Base-by-base conservation (phyloP, 1,284 basidiomycete genomes). In the Moesziomyces sp. region DNA sequence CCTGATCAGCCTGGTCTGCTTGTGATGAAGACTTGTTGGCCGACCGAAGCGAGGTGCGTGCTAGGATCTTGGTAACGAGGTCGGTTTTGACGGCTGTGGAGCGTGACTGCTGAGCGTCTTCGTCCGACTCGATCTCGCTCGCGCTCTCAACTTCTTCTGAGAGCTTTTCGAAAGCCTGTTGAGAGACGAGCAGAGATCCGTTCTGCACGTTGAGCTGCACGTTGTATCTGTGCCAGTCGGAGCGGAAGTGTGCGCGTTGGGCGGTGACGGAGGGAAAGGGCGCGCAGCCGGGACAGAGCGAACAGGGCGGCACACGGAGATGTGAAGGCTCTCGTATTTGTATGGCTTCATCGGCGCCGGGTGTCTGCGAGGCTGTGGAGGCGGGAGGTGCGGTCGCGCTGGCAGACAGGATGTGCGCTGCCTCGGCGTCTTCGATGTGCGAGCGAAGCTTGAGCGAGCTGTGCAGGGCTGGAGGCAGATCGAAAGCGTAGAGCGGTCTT, bases 221-320 rank as follows among this genome's bases (percentile, higher is more conserved):
- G 82, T 99, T 99, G 86, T 97, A 98, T 55, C 94, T 88, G 87
- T 99, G 96, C 96, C 96, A 98, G 85, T 98, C 95, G 28, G 93
- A 93, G 78, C 91, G 90, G 84, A 93, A 97, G 85, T 99, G 96
- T 1, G 87, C 85, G 48, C 95, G 88, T 81, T 97, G 94, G 56
- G 92, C 91, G 30, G 92, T 89, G 3, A 96, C 89, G 56, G 91
- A 90, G 13, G 87, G 78, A 70, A 98, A 97, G 0, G 86, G 80
- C 2, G 88, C 87, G 2, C 90, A 72, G 10, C 52, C 60, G 3
- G 80, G 80, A 40, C 81, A 83, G 3, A 82, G 57, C 0, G 74
- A 69, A 52, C 81, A 83, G 7, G 78, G 63, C 5, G 76, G 76
- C 0, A 74, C 64, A 5, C 54, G 61, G 34, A 55, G 52, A 21